Base-by-base conservation (phyloP, 2,329 filamentous ascomycete genomes). In the Diplodia scrobiculata region DNA sequence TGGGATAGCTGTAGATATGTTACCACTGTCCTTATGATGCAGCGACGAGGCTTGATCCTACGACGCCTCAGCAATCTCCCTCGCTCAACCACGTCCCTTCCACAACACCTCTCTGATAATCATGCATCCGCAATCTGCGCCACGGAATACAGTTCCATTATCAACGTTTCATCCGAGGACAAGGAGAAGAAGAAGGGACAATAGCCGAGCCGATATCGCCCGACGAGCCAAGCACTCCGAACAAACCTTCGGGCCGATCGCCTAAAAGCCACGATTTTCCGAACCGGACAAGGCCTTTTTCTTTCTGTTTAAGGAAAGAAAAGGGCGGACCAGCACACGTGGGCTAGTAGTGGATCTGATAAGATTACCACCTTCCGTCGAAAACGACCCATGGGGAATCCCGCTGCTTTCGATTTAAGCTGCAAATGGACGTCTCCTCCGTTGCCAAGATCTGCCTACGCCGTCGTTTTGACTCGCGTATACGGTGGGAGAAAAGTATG, bases 141-240 rank as follows among this genome's bases (percentile, higher is more conserved):
- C 19, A 19, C 7, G 19, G 17, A 4, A 17, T 45, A 10, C 41
- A 45, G 19, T n/a, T 19, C 41, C 41, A 19, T 3, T 10, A 2
- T 13, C 41, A 19, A 19, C 9, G 7, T 45, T 2, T n/a, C 9
- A 9, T 45, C 41, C 51, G 25, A 32, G 34, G 54, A 41, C 10
- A 41, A 9, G 29, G 7, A 32, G 29, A 32, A 32, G 29, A 1
- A 32, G 7, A 58, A 17, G 9, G 7, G 17, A 19, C 17, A 47
- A 59, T 59, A 59, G 55, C 55, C 55, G 55, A 59, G 38, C 55
- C 55, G 55, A 59, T 48, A 59, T 59, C 55, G 55, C 55, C 55
- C 38, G 52, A 32, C 25, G 29, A 45, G 51, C 51, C 55, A 36
- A n/a, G 29, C 51, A n/a, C 0, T 10, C 13, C 14, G 3, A n/a